Evolutionary conservation across 2,329 filamentous ascomycete species (phyloP).

Genomic region (Aaosphaeria arxii): DNA sequence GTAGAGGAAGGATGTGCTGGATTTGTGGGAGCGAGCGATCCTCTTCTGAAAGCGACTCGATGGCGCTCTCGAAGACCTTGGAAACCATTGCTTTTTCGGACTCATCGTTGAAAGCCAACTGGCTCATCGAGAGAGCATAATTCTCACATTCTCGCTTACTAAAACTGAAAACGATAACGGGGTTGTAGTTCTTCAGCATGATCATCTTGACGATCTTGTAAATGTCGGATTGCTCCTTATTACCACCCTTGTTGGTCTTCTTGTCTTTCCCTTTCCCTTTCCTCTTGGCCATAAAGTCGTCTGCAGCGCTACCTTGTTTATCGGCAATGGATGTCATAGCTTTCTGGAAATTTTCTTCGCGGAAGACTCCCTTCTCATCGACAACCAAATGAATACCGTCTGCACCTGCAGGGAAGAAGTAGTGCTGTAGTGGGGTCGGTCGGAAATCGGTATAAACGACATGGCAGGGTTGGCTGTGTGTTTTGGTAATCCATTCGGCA

Average conservation of each 20-base stretch:
- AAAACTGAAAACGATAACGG: constrained; percentile 99
- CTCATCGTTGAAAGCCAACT: constrained; percentile 91
- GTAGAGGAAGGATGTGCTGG: constrained; percentile 79
- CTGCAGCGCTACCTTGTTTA: constrained; percentile 79
- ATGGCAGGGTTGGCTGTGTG: constrained; percentile 94
- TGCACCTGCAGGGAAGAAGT: constrained; percentile 91
- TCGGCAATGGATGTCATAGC: constrained; percentile 89
- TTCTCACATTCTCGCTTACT: constrained; percentile 96
- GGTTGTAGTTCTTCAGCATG: constrained; percentile 95
- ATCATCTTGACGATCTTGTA: constrained; percentile 99
- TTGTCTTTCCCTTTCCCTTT: constrained; percentile 92
- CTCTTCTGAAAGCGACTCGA: constrained; percentile 87
- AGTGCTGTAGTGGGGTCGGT: constrained; percentile 93
- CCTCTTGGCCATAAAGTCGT: constrained; percentile 73
- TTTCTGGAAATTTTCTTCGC: constrained; percentile 95
- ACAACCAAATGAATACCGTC: constrained; percentile 93
- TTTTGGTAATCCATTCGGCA: constrained; percentile 98
- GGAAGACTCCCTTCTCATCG: constrained; percentile 93
- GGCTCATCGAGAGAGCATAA: constrained; percentile 81
- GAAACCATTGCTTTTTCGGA: constrained; percentile 92
- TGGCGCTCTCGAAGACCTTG: constrained; percentile 90
- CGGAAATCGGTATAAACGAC: constrained; percentile 99
- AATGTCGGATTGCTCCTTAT: constrained; percentile 67
- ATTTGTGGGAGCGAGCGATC: constrained; percentile 90
- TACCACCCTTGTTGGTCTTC: constrained; percentile 84